These are phyloP conservation scores for Pleurotus salmoneostramineus DNA, from an alignment of 768 basidiomycete species.

Conservation along the genomic window DNA sequence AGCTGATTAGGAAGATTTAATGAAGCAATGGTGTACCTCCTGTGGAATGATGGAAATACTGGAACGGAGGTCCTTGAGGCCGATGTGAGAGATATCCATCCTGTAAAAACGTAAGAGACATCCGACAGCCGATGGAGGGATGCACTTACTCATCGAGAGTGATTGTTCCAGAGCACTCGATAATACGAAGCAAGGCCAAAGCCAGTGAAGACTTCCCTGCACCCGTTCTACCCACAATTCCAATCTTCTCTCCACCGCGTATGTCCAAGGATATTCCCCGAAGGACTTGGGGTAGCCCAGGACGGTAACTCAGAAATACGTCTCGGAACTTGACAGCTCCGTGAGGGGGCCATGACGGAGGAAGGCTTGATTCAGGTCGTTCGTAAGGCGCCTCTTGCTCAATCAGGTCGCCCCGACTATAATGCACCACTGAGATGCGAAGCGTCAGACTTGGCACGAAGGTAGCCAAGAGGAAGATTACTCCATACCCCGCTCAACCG, in stretches of 20 bases:
- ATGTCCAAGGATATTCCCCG: conserved; percentile 61
- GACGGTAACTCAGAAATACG: conserved; percentile 59
- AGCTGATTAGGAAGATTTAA: neutral
- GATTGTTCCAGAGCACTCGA: conserved; percentile 65
- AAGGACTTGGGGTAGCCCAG: conserved; percentile 69
- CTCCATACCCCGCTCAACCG: conserved; percentile 47
- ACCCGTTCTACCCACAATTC: conserved; percentile 60
- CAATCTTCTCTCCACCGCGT: conserved; percentile 69
- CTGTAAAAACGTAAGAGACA: conserved; percentile 21
- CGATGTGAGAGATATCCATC: conserved; percentile 65
- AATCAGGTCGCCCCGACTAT: conserved; percentile 45
- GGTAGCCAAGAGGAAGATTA: neutral
- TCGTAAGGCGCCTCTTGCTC: conserved; percentile 66
- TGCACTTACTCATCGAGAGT: conserved; percentile 52
- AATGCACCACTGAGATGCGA: conserved; percentile 49
- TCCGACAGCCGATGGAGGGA: neutral
- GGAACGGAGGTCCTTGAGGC: conserved; percentile 56
- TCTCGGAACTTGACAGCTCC: conserved; percentile 64
- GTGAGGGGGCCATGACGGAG: conserved; percentile 55
- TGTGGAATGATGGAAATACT: conserved; percentile 67
- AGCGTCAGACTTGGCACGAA: neutral
- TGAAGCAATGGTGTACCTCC: conserved; percentile 39
- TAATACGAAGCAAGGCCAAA: conserved; percentile 62
- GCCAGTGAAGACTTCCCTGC: conserved; percentile 64
- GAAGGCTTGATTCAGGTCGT: conserved; percentile 49